Conservation (phyloP, 768 basidiomycete genomes). For the Boletus tylopilopsis region DNA sequence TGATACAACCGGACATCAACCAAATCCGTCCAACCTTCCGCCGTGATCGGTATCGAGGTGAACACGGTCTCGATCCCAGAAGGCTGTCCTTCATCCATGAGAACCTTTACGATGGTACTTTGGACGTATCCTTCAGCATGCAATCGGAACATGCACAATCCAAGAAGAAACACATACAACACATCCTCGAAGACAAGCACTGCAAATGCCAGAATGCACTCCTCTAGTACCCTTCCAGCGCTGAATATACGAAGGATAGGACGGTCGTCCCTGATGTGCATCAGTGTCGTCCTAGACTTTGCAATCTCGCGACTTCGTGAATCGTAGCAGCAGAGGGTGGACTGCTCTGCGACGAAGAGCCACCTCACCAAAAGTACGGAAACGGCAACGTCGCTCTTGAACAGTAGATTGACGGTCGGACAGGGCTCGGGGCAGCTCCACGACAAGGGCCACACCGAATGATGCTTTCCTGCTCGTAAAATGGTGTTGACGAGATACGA, state of each 20-base stretch:
- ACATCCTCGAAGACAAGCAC: slow-evolving; percentile 2
- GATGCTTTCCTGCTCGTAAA: neutral
- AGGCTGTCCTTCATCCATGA: slow-evolving; percentile 1
- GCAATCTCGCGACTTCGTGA: neutral
- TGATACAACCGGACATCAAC: slow-evolving; percentile 4
- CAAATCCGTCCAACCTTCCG: slow-evolving; percentile 2
- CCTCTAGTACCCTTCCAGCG: neutral
- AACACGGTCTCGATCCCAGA: neutral
- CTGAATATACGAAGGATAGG: slow-evolving; percentile 3
- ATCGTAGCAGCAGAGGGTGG: slow-evolving; percentile 10
- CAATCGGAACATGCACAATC: neutral
- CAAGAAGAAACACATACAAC: neutral
- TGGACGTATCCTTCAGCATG: neutral
- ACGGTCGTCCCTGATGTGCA: neutral
- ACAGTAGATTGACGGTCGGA: neutral
- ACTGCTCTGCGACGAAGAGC: slow-evolving; percentile 6
- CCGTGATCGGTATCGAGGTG: neutral
- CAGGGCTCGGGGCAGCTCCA: neutral
- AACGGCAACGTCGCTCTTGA: neutral
- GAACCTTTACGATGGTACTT: slow-evolving; percentile 4
- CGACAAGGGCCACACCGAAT: slow-evolving; percentile 6
- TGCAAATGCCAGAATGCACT: slow-evolving; percentile 3
- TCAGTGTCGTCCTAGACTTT: neutral
- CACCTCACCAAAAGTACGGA: slow-evolving; percentile 9
- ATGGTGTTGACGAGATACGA: slow-evolving; percentile 2